Evolutionary conservation across 352 stramenopile genomes (phyloP).

Genomic region (Globisporangium spinosum): DNA sequence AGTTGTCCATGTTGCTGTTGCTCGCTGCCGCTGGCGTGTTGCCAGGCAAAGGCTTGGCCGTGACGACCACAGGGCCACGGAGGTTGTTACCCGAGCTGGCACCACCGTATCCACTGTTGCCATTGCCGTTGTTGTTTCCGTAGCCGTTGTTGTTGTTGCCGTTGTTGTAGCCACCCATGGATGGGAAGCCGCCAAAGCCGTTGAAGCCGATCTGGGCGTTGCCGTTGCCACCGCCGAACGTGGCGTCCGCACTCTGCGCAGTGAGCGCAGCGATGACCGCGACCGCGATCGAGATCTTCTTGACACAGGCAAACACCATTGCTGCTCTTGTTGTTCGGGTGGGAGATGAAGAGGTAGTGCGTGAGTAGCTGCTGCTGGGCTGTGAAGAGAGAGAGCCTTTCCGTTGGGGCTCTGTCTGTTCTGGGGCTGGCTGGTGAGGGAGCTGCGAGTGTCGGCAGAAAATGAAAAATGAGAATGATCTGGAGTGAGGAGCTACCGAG

Average conservation of each 20-base stretch:
- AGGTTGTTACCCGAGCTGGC: conserved; percentile 15
- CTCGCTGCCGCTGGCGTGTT: neutral
- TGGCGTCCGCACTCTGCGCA: conserved; percentile 10
- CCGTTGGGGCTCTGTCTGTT: conserved; percentile 7
- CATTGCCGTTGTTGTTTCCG: conserved; percentile 1
- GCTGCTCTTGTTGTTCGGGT: neutral
- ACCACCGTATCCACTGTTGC: conserved; percentile 1
- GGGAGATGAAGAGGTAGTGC: neutral
- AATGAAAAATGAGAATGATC: neutral
- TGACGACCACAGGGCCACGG: conserved; percentile 6
- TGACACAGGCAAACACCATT: conserved; percentile 21
- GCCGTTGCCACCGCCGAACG: conserved; percentile 13
- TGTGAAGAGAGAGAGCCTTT: conserved; percentile 4
- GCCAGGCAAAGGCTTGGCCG: neutral
- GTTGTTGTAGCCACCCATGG: conserved; percentile 6
- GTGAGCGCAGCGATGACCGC: conserved; percentile 18
- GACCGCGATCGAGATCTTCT: conserved; percentile 20
- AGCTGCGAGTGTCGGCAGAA: conserved; percentile 15
- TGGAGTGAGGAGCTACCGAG: neutral
- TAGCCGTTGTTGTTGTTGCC: conserved; percentile 3
- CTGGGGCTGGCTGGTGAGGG: neutral
- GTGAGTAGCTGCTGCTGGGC: conserved; percentile 4
- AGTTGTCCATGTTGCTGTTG: conserved; percentile 15
- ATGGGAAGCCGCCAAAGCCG: conserved; percentile 9
- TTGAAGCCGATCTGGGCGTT: conserved; percentile 9